Base-by-base conservation (phyloP, 2,329 filamentous ascomycete genomes). In the Immersiporthe knoxdaviesiana region DNA sequence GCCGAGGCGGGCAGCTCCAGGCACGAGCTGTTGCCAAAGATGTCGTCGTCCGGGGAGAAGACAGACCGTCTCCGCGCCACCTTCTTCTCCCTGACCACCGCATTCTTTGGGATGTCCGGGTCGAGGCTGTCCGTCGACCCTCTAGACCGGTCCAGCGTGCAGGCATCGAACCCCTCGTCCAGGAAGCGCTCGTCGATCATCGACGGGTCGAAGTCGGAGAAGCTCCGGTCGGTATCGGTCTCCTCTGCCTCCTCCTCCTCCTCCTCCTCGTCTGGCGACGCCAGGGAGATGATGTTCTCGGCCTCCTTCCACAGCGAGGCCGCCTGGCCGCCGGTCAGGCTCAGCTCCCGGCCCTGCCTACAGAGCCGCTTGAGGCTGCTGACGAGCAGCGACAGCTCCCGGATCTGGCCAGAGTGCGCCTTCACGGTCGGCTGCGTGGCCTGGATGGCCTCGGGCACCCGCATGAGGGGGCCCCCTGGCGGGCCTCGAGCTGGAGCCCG, bases 251-350 rank as follows among this genome's bases (percentile, higher is more conserved):
- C 74, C 62, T 91, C 88, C 50, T 88, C 87, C 71, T 91, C 81
- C 24, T 80, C 74, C 62, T 91, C 88, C 50, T 88, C 87, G 71
- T 91, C 89, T 1, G 89, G 89, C 1, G 89, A 90, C 60, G 92
- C 93, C n/a, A 97, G 82, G 44, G 92, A 91, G 76, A 97, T 96
- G 79, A 97, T 94, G 18, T 92, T 92, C 77, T 96, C 92, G 1
- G 93, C 92, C 77, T 96, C 92, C 74, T 89, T 88, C 92, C 92
- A 97, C 61, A 92, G 82, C 16, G 82, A 81, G 16, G 84, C 84
- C 30, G 89, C 85, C 7, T 84, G 77, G 8, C 91, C 91, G 70
- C 86, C 81, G 0, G 88, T 79, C 75, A 95, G 85, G 54, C 89
- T 85, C 76, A 93, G 86, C 59, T 90, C 86, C 24, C 88, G 86